Conservation (phyloP, 371 early-diverging fungal genomes). For the Rhizopus sp. region DNA sequence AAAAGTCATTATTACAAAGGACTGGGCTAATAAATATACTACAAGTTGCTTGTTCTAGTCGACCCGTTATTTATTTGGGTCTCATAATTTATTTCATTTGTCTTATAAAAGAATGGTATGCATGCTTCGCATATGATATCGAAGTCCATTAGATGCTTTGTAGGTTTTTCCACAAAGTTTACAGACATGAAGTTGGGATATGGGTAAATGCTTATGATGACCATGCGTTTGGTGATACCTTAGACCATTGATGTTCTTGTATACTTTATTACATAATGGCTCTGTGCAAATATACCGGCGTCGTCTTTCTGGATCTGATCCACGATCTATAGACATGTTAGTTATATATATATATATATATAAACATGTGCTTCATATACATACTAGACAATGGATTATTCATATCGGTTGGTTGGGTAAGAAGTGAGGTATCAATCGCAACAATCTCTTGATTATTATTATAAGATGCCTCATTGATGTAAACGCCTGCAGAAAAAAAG, state of each 20-base stretch:
- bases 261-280: background rate
- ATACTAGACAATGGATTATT: background rate
- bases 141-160: background rate
- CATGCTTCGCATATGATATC: constrained; percentile 2
- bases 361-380: too few species aligned
- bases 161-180: background rate
- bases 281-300: background rate
- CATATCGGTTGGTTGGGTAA: background rate
- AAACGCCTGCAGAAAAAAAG: background rate
- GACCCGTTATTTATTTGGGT: too few species aligned
- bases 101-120: background rate
- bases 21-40: too few species aligned
- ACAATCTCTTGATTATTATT: background rate
- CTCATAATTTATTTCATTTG: too few species aligned
- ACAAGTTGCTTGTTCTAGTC: too few species aligned
- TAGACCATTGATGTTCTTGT: constrained; percentile 1
- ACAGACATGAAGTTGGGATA: background rate
- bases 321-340: background rate
- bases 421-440: background rate
- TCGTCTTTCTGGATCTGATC: background rate
- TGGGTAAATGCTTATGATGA: background rate
- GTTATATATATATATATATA: too few species aligned
- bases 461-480: background rate
- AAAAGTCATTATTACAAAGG: too few species aligned
- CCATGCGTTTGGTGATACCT: constrained; percentile 5